Conservation (phyloP, 1,284 basidiomycete species). For the Vanrija humicola region DNA sequence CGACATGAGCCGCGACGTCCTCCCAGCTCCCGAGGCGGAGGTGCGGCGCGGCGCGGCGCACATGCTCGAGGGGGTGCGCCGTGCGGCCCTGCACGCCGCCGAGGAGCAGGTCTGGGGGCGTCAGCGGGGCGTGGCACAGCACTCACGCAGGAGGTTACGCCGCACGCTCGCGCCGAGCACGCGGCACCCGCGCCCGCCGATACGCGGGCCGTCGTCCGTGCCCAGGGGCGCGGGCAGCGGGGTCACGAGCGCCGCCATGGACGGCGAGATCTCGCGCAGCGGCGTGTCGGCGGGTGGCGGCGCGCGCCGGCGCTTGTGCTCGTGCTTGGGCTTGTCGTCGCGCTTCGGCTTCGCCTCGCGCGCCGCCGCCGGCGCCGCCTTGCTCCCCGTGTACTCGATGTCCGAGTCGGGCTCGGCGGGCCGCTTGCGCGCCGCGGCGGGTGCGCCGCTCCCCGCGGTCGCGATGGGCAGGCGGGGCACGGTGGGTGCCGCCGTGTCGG, state of each 20-base stretch:
- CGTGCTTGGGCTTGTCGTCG: not conserved
- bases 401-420: not conserved
- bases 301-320: constrained; percentile 7
- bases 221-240: not conserved
- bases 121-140: not conserved
- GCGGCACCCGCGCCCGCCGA: not conserved
- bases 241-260: not conserved
- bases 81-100: not conserved
- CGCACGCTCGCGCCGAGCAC: not conserved
- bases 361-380: not conserved
- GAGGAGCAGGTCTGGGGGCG: constrained; percentile 2
- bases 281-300: not conserved
- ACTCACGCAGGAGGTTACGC: constrained; percentile 8
- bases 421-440: not conserved
- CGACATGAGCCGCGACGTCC: constrained; percentile 1
- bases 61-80: not conserved
- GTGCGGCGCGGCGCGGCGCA: too few relatives aligned
- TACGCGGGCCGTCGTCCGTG: too few relatives aligned
- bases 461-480: too few relatives aligned
- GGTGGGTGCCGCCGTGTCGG: too few relatives aligned
- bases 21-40: not conserved
- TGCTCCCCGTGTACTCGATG: not conserved
- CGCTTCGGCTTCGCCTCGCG: not conserved
- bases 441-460: too few relatives aligned
- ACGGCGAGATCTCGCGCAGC: not conserved